Conservation (phyloP, 176 grass and related monocot genomes). For the Oryza punctata region DNA sequence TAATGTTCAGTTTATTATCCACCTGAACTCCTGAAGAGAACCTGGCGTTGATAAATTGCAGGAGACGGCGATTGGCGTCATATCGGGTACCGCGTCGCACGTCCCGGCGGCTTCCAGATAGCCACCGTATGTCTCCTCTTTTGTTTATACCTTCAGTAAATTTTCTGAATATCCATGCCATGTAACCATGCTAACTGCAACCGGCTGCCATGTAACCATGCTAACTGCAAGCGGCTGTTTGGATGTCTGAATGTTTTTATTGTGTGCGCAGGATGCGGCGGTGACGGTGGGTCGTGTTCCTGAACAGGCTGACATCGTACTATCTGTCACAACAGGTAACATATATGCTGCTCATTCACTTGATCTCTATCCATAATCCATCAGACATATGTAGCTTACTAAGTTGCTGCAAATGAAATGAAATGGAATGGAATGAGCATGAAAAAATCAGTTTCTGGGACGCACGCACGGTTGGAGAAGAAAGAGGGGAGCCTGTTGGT, state of each 20-base stretch:
- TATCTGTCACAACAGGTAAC: slow-evolving; percentile 71
- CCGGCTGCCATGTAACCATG: too few relatives aligned
- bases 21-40: neutral
- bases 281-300: slow-evolving; percentile 67
- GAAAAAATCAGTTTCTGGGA: slow-evolving; percentile 53
- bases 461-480: slow-evolving; percentile 76
- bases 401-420: too few relatives aligned
- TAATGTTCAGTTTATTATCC: neutral
- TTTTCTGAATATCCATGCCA: too few relatives aligned
- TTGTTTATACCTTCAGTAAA: too few relatives aligned
- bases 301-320: slow-evolving; percentile 69
- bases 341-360: neutral
- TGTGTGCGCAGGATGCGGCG: slow-evolving; percentile 13
- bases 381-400: neutral
- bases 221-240: neutral
- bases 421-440: too few relatives aligned
- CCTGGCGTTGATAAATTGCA: slow-evolving; percentile 14
- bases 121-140: slow-evolving; percentile 45
- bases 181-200: too few relatives aligned
- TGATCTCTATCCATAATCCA: too few relatives aligned
- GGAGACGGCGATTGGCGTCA: slow-evolving; percentile 76
- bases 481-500: slow-evolving; percentile 61
- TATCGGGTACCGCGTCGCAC: slow-evolving; percentile 73
- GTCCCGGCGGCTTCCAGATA: slow-evolving; percentile 72
- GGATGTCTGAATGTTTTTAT: neutral